These are phyloP conservation scores for Persicaria tinctoria DNA, from an alignment of 148 eudicot genomes.

Conservation along the genomic window DNA sequence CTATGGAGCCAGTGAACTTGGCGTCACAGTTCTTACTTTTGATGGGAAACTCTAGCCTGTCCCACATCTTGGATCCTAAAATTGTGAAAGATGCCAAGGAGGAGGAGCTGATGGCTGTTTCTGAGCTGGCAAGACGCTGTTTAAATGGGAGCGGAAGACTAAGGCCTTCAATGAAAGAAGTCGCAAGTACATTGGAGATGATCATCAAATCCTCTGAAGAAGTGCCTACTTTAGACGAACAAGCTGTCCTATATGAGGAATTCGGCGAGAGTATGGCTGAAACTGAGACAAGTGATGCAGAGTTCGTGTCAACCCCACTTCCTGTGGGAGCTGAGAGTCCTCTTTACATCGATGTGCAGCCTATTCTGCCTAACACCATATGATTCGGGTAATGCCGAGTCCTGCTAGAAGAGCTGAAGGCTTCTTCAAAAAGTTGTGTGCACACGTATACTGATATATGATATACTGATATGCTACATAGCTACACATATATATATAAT, in stretches of 20 bases:
- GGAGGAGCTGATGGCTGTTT: neutral
- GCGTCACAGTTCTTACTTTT: neutral
- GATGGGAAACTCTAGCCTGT: neutral
- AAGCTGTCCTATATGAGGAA: neutral
- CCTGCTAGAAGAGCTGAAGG: no score
- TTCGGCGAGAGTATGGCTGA: neutral
- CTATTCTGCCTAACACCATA: no score
- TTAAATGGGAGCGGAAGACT: neutral
- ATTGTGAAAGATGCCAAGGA: neutral
- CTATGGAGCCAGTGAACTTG: conserved; percentile 9
- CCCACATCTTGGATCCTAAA: neutral
- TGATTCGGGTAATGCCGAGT: neutral
- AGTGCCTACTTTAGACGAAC: neutral
- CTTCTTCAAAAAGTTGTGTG: no score
- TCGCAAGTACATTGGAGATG: conserved; percentile 6
- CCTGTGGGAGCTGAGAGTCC: neutral
- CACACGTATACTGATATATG: no score
- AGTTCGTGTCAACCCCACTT: neutral
- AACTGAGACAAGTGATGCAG: neutral
- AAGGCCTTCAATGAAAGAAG: conserved; percentile 10
- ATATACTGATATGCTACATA: no score
- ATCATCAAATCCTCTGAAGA: neutral
- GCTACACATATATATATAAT: no score
- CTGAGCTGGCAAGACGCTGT: neutral
- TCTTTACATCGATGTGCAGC: neutral